Evolutionary conservation across 495 filamentous ascomycete genomes (phyloP).

Genomic region (Aspergillus haitiensis): DNA sequence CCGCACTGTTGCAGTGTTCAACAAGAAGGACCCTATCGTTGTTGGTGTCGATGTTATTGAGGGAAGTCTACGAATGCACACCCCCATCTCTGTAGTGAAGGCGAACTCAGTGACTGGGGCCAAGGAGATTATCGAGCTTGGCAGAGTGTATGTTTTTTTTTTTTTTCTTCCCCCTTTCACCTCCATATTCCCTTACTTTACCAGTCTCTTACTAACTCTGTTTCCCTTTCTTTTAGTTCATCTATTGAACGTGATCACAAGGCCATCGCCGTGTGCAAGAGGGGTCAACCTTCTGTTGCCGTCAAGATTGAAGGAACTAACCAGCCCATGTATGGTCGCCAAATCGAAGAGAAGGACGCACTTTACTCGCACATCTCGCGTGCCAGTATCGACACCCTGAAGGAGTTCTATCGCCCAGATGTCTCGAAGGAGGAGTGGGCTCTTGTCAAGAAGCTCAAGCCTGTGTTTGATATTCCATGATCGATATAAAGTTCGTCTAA

Average conservation of each 20-base stretch:
- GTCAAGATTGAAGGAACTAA: constrained; percentile 96
- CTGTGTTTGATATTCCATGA: constrained; percentile 85
- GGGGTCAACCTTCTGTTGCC: constrained; percentile 92
- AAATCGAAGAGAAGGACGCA: constrained; percentile 88
- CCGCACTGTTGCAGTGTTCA: constrained; percentile 88
- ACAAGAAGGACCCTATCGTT: constrained; percentile 96
- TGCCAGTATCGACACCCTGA: constrained; percentile 87
- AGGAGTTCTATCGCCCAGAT: constrained; percentile 91
- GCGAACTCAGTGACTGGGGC: constrained; percentile 72
- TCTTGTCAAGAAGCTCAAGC: constrained; percentile 89
- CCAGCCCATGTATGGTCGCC: constrained; percentile 92
- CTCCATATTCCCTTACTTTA: constrained; percentile 15
- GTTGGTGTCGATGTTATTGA: constrained; percentile 94
- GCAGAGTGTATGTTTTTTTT: constrained; percentile 81
- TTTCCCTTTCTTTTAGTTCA: constrained; percentile 52
- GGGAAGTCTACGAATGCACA: constrained; percentile 78
- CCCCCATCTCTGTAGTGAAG: constrained; percentile 83
- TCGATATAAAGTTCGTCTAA: not conserved
- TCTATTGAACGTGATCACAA: constrained; percentile 99
- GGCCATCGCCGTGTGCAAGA: constrained; percentile 84
- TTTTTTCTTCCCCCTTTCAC: constrained; percentile 1
- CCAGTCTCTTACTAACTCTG: not conserved
- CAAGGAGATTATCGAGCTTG: constrained; percentile 80
- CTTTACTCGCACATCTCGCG: constrained; percentile 87
- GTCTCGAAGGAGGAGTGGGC: constrained; percentile 93